These are phyloP conservation scores for Trypethelium eluteriae DNA, from an alignment of 495 filamentous ascomycete genomes.

Conservation along the genomic window DNA sequence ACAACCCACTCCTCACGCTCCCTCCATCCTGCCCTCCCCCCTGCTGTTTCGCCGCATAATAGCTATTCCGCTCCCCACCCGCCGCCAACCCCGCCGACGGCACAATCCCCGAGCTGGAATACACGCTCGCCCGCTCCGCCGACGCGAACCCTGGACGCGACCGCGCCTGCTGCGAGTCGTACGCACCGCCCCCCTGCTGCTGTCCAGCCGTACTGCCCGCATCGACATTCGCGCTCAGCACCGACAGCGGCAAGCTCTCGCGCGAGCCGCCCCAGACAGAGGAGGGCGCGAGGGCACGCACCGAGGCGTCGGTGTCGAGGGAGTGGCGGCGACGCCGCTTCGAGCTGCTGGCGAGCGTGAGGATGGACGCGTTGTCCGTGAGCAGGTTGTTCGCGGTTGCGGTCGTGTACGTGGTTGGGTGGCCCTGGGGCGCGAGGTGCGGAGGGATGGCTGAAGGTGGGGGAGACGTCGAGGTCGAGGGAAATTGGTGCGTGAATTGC, in stretches of 20 bases:
- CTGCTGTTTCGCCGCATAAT: slow-evolving; percentile 63
- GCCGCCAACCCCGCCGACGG: slow-evolving; percentile 51
- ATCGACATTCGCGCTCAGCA: slow-evolving; percentile 71
- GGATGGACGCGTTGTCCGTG: slow-evolving; percentile 89
- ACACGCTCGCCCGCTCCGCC: slow-evolving; percentile 71
- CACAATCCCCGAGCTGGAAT: slow-evolving; percentile 65
- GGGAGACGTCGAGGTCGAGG: slow-evolving; percentile 47
- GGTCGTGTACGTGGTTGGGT: slow-evolving; percentile 75
- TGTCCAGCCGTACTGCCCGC: slow-evolving; percentile 24
- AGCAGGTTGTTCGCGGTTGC: slow-evolving; percentile 89
- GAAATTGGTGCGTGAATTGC: slow-evolving; percentile 90
- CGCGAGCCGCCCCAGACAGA: slow-evolving; percentile 84
- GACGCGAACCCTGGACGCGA: slow-evolving; percentile 51
- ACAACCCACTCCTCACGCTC: slow-evolving; percentile 15
- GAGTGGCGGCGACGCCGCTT: slow-evolving; percentile 82
- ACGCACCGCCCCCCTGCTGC: slow-evolving; percentile 36
- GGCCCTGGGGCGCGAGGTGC: slow-evolving; percentile 57
- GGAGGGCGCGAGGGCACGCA: slow-evolving; percentile 84
- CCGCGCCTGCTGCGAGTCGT: slow-evolving; percentile 34
- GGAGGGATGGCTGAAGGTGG: slow-evolving; percentile 73
- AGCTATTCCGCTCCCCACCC: slow-evolving; percentile 69
- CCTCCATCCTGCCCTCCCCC: slow-evolving; percentile 22
- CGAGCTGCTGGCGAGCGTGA: slow-evolving; percentile 93
- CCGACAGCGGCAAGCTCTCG: slow-evolving; percentile 80
- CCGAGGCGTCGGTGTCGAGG: slow-evolving; percentile 90